Conservation (phyloP, 2,329 filamentous ascomycete species). For the Fusarium floridanum region DNA sequence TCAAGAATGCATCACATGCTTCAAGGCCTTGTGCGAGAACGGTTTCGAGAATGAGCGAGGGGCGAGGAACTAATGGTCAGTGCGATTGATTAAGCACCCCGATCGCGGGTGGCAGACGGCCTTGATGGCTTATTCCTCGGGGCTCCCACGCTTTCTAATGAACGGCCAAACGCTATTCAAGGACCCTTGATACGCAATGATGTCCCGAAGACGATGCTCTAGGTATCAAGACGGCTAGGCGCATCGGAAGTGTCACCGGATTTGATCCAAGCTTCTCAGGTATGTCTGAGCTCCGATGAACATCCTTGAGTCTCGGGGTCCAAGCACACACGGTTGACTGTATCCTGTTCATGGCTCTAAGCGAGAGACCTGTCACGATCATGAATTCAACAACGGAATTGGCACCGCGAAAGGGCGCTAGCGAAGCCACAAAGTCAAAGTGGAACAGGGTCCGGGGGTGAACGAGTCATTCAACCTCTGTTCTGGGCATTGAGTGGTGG, state of each 20-base stretch:
- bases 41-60: too few relatives aligned
- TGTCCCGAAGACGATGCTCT: not conserved
- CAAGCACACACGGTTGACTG: not conserved
- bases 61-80: too few relatives aligned
- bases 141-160: not conserved
- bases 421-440: not conserved
- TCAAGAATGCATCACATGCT: too few relatives aligned
- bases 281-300: not conserved
- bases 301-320: not conserved
- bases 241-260: not conserved
- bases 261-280: not conserved
- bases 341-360: not conserved
- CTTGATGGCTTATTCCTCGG: too few relatives aligned
- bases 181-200: not conserved
- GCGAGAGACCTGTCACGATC: not conserved
- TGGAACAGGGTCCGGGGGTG: not conserved
- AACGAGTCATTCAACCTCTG: not conserved
- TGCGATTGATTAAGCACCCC: too few relatives aligned
- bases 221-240: not conserved
- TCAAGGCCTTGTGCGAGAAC: too few relatives aligned
- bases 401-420: not conserved
- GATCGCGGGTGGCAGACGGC: too few relatives aligned
- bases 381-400: not conserved
- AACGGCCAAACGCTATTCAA: not conserved
- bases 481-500: not conserved